These are phyloP conservation scores for Phaeosphaeriaceae sp. DNA, from an alignment of 2,329 filamentous ascomycete species.

Conservation along the genomic window DNA sequence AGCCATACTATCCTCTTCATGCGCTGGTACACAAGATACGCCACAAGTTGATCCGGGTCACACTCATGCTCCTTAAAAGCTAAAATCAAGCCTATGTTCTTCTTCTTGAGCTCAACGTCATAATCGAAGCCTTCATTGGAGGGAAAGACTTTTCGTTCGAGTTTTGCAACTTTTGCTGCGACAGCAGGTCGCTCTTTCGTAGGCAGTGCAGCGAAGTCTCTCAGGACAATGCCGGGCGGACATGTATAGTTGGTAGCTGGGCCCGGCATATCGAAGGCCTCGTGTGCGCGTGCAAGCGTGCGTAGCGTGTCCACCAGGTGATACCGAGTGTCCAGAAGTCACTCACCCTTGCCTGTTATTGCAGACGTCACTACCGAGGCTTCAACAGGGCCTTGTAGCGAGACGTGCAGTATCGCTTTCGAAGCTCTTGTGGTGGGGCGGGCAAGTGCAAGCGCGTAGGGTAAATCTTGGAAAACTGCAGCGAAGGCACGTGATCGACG, in stretches of 20 bases:
- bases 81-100: slow-evolving; percentile 55
- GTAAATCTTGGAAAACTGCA: no score
- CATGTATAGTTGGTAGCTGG: background rate
- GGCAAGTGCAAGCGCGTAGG: no score
- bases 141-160: slow-evolving; percentile 60
- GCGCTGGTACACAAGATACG: slow-evolving; percentile 48
- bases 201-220: slow-evolving; percentile 21
- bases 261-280: slow-evolving; percentile 11
- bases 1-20: slow-evolving; percentile 50
- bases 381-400: background rate
- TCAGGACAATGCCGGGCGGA: slow-evolving; percentile 18
- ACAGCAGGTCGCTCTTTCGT: slow-evolving; percentile 28
- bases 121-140: slow-evolving; percentile 60
- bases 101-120: slow-evolving; percentile 56
- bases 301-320: background rate
- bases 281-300: background rate
- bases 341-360: background rate
- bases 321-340: background rate
- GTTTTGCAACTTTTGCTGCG: slow-evolving; percentile 30
- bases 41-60: slow-evolving; percentile 42
- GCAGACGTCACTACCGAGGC: background rate
- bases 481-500: background rate
- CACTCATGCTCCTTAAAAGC: slow-evolving; percentile 20
- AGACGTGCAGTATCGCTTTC: no score
- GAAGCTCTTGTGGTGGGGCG: no score